Evolutionary conservation across 345 rosid genomes (phyloP).

Genomic region (Lumnitzera racemosa): DNA sequence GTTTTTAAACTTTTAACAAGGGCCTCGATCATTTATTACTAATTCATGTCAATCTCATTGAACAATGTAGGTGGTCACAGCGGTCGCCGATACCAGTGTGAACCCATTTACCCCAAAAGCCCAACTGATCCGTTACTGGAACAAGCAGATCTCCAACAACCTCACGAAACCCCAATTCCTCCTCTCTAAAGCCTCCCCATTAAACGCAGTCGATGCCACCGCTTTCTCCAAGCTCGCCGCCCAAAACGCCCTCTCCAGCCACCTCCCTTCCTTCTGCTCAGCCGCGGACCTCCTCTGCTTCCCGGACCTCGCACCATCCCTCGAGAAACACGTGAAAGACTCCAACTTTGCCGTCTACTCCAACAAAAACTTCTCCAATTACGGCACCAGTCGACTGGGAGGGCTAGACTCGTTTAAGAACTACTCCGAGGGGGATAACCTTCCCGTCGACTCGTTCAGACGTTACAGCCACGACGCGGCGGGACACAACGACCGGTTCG

Average conservation of each 20-base stretch:
- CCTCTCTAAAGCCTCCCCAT: conserved; percentile 74
- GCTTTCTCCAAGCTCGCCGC: conserved; percentile 64
- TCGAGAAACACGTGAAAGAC: conserved; percentile 37
- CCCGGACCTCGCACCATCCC: conserved; percentile 39
- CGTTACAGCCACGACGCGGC: conserved; percentile 30
- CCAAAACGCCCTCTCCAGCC: conserved; percentile 42
- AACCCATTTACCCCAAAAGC: conserved; percentile 77
- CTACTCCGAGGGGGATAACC: conserved; percentile 24
- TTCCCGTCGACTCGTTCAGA: conserved; percentile 23
- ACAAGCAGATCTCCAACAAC: conserved; percentile 47
- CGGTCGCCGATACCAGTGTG: conserved; percentile 14
- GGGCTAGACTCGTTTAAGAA: conserved; percentile 50
- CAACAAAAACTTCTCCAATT: conserved; percentile 68
- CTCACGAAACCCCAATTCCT: conserved; percentile 45
- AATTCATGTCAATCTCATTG: too few species aligned
- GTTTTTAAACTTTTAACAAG: too few species aligned
- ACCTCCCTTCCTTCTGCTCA: conserved; percentile 69
- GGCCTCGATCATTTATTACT: too few species aligned
- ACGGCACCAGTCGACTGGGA: conserved; percentile 41
- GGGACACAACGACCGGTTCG: conserved; percentile 17
- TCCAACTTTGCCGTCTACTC: conserved; percentile 46
- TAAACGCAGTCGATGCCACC: conserved; percentile 56
- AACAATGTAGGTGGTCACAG: conserved; percentile 34
- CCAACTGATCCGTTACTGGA: conserved; percentile 77
- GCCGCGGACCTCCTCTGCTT: conserved; percentile 82